Evolutionary conservation across 192 early-diverging fungal species (phyloP), one percentile per base, ranked within the genome.

Genomic region (Coemansia sp.): DNA sequence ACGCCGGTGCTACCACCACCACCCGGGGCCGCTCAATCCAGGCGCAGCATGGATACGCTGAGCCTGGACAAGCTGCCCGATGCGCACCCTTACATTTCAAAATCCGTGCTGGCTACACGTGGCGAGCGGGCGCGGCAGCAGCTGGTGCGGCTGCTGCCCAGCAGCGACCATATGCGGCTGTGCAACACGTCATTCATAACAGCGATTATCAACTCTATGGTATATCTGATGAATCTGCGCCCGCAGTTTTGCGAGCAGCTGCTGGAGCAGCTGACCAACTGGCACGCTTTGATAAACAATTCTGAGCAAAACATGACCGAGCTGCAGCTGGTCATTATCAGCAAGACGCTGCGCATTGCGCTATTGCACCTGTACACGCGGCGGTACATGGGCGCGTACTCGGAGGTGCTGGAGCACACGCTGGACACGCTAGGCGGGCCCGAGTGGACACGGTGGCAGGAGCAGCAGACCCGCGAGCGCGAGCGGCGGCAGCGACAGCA

Each of bases 161-260:
- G 64, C 55, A 72, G 76, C 58, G 76, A 79, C 23, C 71, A 63
- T 35, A 57, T 61, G 56, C 58, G 55, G 8, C 52, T 72, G 9
- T 79, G 65, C 59, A 79, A 79, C 66, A 66, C 66, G 28, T 62
- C 76, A 29, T 79, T 79, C 42, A 72, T 72, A 25, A 79, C 76
- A 1, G 76, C 65, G 3, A 60, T 72, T 11, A 46, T 79, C 31
- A 79, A 57, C 55, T 79, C 76, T 6, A 54, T 72, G 11, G 59
- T 79, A 14, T 72, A 72, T 29, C 35, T 79, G 57, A 71, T 79
- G 69, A 72, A 55, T 33, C 54, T 79, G 62, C 61, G 76, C 21
- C 62, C 76, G 18, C 76, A 79, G 69, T 68, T 79, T 19, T 71
- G 69, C 53, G 28, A 30, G 33, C 51, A 64, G 31, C 38, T 69